These are phyloP conservation scores for Dianthus caryophyllus DNA, from an alignment of 148 eudicot species.

Conservation along the genomic window DNA sequence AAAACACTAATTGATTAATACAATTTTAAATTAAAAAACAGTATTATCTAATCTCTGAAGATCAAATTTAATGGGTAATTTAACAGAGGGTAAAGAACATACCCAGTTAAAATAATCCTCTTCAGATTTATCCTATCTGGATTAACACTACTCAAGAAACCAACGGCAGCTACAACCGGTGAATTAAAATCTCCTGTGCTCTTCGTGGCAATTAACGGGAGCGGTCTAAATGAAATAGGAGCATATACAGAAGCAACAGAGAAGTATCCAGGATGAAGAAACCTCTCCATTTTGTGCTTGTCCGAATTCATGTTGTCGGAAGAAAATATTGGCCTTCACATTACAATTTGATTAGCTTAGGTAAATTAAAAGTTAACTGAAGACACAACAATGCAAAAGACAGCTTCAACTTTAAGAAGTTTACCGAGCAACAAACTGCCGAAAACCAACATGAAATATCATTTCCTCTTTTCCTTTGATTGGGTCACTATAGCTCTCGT, in stretches of 20 bases:
- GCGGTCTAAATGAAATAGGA: constrained; percentile 83
- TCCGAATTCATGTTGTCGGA: constrained; percentile 71
- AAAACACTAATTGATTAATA: not conserved
- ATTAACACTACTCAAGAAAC: constrained; percentile 66
- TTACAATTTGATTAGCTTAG: constrained; percentile 5
- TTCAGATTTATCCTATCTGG: constrained; percentile 81
- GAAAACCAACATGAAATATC: constrained; percentile 87
- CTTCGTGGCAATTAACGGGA: constrained; percentile 73
- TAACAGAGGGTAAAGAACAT: constrained; percentile 20
- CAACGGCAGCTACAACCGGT: constrained; percentile 72
- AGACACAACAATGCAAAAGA: not conserved
- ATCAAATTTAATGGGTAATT: too few species aligned
- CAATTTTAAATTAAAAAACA: not conserved
- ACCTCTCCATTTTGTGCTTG: constrained; percentile 97
- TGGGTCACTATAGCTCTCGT: constrained; percentile 74
- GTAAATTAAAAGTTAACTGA: not conserved
- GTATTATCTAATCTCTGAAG: too few species aligned
- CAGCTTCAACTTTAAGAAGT: not conserved
- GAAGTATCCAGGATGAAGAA: constrained; percentile 85
- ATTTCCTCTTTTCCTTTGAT: constrained; percentile 91
- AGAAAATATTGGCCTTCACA: constrained; percentile 81
- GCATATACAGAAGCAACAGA: constrained; percentile 88
- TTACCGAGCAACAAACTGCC: constrained; percentile 80
- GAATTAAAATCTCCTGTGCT: constrained; percentile 32
- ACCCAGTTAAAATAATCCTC: constrained; percentile 90